Evolutionary conservation across 73 alveolate genomes (phyloP), one percentile per base, ranked within the genome.

Genomic region (Symbiodinium natans): DNA sequence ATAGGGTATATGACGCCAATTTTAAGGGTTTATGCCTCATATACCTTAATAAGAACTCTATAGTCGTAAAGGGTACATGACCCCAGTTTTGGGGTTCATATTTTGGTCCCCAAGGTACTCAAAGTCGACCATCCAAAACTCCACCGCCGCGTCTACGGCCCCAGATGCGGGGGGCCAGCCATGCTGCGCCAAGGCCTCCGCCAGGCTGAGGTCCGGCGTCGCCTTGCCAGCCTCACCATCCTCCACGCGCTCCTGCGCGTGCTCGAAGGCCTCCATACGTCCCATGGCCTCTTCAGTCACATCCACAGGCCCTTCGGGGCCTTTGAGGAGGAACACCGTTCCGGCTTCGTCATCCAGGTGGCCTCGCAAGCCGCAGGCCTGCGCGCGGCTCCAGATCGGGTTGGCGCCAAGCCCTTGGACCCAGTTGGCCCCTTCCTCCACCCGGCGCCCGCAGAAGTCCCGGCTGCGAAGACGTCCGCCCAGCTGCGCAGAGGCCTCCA

Each of bases 361-460:
- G 38, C 97, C 97, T 41, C 71, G 87, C 41, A 90, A 23, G 25
- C 33, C 34, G 88, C 97, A 73, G 88, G n/a, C 39, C 27, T 42
- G 97, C 3, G 56, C 88, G 27, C 41, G 77, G 54, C 15, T 52
- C 97, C 97, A 90, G 10, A 90, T 82, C 27, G 97, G 97, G 71
- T 90, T 90, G 42, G 29, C 10, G n/a, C 97, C 97, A 36, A 90
- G 80, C 77, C 97, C 97, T 73, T 90, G 97, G 74, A 90, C 97
- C 97, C 97, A 90, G 88, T 90, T 90, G 73, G 97, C 97, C 71
- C 97, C 97, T 90, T 71, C 88, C 52, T 90, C 97, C 41, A 90
- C 89, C 88, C 88, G 38, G 41, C 97, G 88, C 31, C 88, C 97
- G 42, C 88, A 90, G 56, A 90, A 90, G 43, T 19, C 21, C 29